Percentiles rank a stretch among this genome's conserved stretches.
phyloP scores from a whole-genome alignment of 1,284 basidiomycete genomes.

The Cronartium quercuum region DNA sequence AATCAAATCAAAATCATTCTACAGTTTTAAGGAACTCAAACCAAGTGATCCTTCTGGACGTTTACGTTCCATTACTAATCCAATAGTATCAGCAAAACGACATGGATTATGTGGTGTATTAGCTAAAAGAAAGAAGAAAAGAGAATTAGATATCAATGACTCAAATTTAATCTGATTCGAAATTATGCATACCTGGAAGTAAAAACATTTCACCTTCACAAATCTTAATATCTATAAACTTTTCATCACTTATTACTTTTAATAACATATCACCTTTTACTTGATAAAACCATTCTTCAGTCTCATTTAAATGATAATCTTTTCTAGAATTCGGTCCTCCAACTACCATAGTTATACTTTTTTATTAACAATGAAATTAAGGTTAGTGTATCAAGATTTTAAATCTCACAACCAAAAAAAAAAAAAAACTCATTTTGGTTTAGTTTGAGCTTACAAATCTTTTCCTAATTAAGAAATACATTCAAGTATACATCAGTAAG shows the following conservation, averaged over 20 bases:
- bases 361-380: not conserved
- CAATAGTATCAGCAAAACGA: slow-evolving; percentile 81
- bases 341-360: slow-evolving; percentile 71
- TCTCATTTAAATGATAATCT: slow-evolving; percentile 89
- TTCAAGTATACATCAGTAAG: not conserved
- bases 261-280: slow-evolving; percentile 79
- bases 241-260: slow-evolving; percentile 76
- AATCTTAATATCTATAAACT: slow-evolving; percentile 79
- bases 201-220: slow-evolving; percentile 95
- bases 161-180: not conserved
- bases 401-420: not conserved
- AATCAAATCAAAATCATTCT: slow-evolving; percentile 46
- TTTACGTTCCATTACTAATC: slow-evolving; percentile 88
- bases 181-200: slow-evolving; percentile 65
- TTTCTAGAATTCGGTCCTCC: slow-evolving; percentile 86
- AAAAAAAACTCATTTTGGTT: not conserved
- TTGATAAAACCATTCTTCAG: slow-evolving; percentile 98
- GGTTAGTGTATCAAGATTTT: not conserved
- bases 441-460: not conserved
- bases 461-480: slow-evolving; percentile 50
- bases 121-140: slow-evolving; percentile 53
- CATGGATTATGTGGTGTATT: slow-evolving; percentile 95
- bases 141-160: not conserved
- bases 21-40: slow-evolving; percentile 3
- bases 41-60: slow-evolving; percentile 56